These are phyloP conservation scores for Phytophthora litchii DNA, from an alignment of 352 stramenopile species.

Conservation along the genomic window DNA sequence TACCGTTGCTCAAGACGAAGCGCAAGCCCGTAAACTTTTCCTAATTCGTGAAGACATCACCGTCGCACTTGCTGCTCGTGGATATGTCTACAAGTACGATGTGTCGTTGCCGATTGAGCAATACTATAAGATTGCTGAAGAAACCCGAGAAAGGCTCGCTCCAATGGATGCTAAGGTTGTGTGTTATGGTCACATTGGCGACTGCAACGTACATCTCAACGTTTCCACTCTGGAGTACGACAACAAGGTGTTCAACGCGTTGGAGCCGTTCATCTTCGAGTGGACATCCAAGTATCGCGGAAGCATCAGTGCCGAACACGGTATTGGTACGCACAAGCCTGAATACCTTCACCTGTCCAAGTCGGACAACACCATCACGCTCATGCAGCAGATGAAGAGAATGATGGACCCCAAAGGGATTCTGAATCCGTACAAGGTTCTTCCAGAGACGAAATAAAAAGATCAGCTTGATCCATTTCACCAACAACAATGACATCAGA, in stretches of 20 bases:
- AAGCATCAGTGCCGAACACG: constrained; percentile 98
- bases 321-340: constrained; percentile 95
- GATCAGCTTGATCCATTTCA: constrained; percentile 1
- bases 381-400: constrained; percentile 94
- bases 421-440: constrained; percentile 97
- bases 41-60: too few species aligned
- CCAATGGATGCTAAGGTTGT: constrained; percentile 64
- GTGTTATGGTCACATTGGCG: constrained; percentile 95
- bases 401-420: constrained; percentile 96
- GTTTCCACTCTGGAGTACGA: constrained; percentile 83
- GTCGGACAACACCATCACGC: constrained; percentile 70
- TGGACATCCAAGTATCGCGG: constrained; percentile 87
- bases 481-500: constrained; percentile 7
- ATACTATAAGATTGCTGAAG: constrained; percentile 92
- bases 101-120: constrained; percentile 92
- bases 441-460: constrained; percentile 44
- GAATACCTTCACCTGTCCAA: constrained; percentile 89
- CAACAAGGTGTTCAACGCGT: constrained; percentile 59
- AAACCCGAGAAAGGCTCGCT: constrained; percentile 66
- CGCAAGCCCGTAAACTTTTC: constrained; percentile 1
- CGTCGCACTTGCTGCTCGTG: too few species aligned
- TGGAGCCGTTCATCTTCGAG: constrained; percentile 85
- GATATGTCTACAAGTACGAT: constrained; percentile 79
- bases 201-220: constrained; percentile 98
- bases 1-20: constrained; percentile 54